Evolutionary conservation across 2,329 filamentous ascomycete species (phyloP).

Genomic region (Hypoxylon sp.): DNA sequence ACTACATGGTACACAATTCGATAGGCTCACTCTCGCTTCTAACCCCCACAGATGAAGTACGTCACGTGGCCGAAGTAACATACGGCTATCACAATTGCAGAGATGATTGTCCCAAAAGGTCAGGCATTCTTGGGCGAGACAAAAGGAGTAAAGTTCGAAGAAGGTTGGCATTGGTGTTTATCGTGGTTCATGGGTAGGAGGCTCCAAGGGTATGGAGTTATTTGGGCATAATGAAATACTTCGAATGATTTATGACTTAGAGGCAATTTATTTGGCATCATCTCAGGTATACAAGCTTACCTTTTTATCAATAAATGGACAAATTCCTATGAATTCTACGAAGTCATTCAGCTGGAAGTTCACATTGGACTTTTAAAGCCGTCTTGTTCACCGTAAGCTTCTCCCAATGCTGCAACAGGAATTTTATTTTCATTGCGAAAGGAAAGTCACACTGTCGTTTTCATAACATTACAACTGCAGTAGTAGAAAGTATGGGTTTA

Average conservation of each 20-base stretch:
- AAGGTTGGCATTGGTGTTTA: neutral
- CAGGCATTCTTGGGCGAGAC: neutral
- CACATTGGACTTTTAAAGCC: neutral
- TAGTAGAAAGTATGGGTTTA: constrained; percentile 60
- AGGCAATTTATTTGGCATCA: neutral
- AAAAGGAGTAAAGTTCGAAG: neutral
- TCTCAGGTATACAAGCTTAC: neutral
- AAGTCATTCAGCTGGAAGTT: neutral
- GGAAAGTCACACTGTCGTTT: constrained; percentile 12
- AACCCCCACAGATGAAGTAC: constrained; percentile 14
- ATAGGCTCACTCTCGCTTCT: constrained; percentile 25
- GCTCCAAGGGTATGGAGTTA: neutral
- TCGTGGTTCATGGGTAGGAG: neutral
- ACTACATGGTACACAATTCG: neutral
- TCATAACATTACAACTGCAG: constrained; percentile 23
- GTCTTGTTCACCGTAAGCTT: constrained; percentile 2
- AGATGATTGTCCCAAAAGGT: neutral
- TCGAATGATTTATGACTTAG: constrained; percentile 20
- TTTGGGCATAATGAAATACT: neutral
- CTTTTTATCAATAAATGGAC: constrained; percentile 1
- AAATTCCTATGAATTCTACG: neutral
- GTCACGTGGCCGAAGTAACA: constrained; percentile 20
- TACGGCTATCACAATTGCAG: neutral
- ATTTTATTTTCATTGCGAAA: constrained; percentile 10
- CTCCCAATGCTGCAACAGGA: constrained; percentile 6